Evolutionary conservation across 495 filamentous ascomycete species (phyloP), one percentile per base, ranked within the genome.

Genomic region (Penicillium malachiteum): DNA sequence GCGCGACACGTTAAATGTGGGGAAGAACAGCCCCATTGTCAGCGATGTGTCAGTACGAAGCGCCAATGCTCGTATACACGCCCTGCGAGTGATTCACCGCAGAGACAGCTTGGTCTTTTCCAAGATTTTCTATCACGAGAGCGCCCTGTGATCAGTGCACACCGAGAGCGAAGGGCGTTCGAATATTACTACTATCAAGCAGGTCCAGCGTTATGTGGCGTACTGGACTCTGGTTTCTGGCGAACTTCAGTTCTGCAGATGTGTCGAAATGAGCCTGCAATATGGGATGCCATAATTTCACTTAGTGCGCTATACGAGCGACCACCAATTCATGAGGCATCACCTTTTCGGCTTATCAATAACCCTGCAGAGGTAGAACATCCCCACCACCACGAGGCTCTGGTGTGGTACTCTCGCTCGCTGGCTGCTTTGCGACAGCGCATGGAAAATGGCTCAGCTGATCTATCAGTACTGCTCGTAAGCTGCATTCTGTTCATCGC

Each of bases 401-500:
- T 69, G 16, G 54, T 54, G 1, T 80, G 60, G 74, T 84, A 77
- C 75, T 56, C 76, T 64, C 69, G 77, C 67, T 59, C 71, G 71
- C 34, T 81, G 76, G 60, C 75, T 53, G 18, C 55, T 64, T 8
- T 73, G 57, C 57, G 55, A 55, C 50, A 64, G 67, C 54, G 60
- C 47, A 57, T 66, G 55, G 50, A 65, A 50, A 61, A 58, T 54
- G 62, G 69, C 50, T 39, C 60, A 5, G 51, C 60, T 1, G 66
- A 76, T 51, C 54, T 73, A 44, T 62, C 67, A 30, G 56, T 80
- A 13, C 76, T 75, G 1, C 62, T 81, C 11, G 64, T 81, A 11
- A 78, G 72, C 17, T 82, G 79, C 49, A 60, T 82, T 10, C 66
- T 83, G n/a, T 83, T 80, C 50, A 70, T 80, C n/a, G 79, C 73